Conservation (phyloP, 1,284 basidiomycete species). For the Earliella scabrosa region DNA sequence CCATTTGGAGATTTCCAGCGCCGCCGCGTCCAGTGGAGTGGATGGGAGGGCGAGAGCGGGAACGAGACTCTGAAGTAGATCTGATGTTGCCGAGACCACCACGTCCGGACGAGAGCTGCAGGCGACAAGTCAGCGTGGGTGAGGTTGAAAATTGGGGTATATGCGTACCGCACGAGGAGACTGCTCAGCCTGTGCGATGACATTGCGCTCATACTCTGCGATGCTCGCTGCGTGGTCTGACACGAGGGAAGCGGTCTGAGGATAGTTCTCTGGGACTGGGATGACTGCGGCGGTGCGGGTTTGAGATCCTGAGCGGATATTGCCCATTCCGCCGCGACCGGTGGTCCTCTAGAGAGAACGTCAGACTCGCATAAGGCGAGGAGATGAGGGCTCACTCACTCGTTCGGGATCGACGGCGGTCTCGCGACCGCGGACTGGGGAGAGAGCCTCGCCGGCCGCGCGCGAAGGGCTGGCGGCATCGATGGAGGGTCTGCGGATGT, state of each 20-base stretch:
- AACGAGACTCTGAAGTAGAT: constrained; percentile 40
- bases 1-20: constrained; percentile 59
- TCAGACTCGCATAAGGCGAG: constrained; percentile 6
- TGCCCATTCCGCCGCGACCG: constrained; percentile 80
- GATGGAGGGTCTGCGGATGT: constrained; percentile 56
- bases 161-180: constrained; percentile 42
- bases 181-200: constrained; percentile 47
- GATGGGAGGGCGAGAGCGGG: constrained; percentile 35
- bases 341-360: constrained; percentile 49
- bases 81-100: constrained; percentile 64
- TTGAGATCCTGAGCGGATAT: constrained; percentile 75
- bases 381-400: constrained; percentile 27
- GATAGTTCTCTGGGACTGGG: constrained; percentile 27
- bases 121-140: not conserved
- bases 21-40: constrained; percentile 72
- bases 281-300: constrained; percentile 42
- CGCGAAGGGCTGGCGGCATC: constrained; percentile 39
- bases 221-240: constrained; percentile 28
- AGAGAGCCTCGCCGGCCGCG: constrained; percentile 39
- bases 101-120: constrained; percentile 60
- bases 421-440: constrained; percentile 60
- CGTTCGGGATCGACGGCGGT: constrained; percentile 40
- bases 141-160: not conserved
- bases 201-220: constrained; percentile 46
- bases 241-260: constrained; percentile 38